These are phyloP conservation scores for Teratosphaeria nubilosa DNA, from an alignment of 2,329 filamentous ascomycete species.

Conservation along the genomic window DNA sequence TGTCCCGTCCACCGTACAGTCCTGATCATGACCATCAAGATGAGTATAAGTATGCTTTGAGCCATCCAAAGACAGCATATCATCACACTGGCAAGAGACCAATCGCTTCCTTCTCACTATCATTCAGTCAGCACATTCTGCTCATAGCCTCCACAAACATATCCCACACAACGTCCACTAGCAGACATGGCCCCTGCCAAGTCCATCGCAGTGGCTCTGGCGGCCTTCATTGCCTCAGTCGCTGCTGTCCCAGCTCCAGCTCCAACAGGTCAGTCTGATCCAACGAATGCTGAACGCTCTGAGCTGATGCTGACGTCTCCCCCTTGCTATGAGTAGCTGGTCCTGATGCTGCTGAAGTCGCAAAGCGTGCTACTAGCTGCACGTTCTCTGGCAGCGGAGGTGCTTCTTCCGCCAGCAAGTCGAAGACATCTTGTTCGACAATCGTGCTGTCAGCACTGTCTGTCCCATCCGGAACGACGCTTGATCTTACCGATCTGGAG, in stretches of 20 bases:
- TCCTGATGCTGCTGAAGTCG: conserved; percentile 3
- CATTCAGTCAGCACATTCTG: neutral
- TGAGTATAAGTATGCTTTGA: too few relatives aligned
- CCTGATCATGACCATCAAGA: neutral
- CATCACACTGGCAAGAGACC: neutral
- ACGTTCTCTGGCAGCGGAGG: conserved; percentile 22
- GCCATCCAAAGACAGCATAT: neutral
- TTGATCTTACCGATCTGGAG: conserved; percentile 27
- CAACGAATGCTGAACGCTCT: neutral
- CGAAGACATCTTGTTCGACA: conserved; percentile 20
- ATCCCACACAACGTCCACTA: neutral
- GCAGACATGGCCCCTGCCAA: neutral
- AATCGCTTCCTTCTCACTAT: neutral
- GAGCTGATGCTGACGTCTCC: neutral
- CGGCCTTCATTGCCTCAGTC: neutral
- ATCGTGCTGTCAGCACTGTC: conserved; percentile 30
- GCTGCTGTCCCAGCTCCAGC: neutral
- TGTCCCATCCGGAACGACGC: conserved; percentile 28
- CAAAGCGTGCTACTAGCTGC: conserved; percentile 17
- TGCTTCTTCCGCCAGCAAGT: conserved; percentile 18
- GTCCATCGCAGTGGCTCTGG: neutral
- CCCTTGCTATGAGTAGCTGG: neutral
- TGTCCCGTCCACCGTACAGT: neutral
- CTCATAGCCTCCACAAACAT: neutral
- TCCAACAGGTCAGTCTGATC: neutral